Percentiles rank a stretch among this genome's conserved stretches.
phyloP scores from a whole-genome alignment of 805 yeast genomes.

The Cyberlindnera xylosilytica region DNA sequence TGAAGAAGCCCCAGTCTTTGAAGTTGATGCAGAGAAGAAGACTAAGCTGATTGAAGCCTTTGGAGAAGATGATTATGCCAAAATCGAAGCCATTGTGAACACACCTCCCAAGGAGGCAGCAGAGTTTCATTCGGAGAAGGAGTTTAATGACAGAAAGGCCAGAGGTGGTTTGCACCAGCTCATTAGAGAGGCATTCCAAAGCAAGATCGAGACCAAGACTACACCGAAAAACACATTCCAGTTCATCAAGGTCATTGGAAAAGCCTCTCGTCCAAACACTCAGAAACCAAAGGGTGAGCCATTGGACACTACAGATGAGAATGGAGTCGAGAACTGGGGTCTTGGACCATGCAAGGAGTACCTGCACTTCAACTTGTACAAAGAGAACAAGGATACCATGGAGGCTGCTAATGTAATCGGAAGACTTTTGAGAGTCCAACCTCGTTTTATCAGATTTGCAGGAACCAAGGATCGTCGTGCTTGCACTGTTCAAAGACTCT shows the following conservation, averaged over 20 bases:
- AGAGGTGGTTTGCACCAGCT: conserved; percentile 80
- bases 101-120: conserved; percentile 43
- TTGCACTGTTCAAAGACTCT: conserved; percentile 82
- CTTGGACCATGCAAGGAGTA: conserved; percentile 68
- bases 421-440: conserved; percentile 71
- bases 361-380: conserved; percentile 77
- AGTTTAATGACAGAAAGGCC: conserved; percentile 62
- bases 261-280: conserved; percentile 22
- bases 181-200: conserved; percentile 67
- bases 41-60: conserved; percentile 48
- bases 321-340: conserved; percentile 63
- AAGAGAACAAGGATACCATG: conserved; percentile 97
- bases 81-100: conserved; percentile 49
- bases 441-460: conserved; percentile 70
- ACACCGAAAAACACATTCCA: conserved; percentile 62
- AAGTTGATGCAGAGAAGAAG: conserved; percentile 44
- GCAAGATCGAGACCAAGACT: conserved; percentile 77
- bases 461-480: conserved; percentile 98
- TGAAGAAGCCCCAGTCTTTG: conserved; percentile 29
- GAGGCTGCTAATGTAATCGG: conserved; percentile 79
- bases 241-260: conserved; percentile 43
- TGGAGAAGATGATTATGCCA: conserved; percentile 57
- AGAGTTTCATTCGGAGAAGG: conserved; percentile 49
- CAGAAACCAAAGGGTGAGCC: conserved; percentile 28
- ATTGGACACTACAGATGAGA: conserved; percentile 33